Percentiles rank a stretch among this genome's conserved stretches.
Evolutionary conservation across 257 asterid genomes (phyloP).

Genomic region (Thymus quinquecostatus): DNA sequence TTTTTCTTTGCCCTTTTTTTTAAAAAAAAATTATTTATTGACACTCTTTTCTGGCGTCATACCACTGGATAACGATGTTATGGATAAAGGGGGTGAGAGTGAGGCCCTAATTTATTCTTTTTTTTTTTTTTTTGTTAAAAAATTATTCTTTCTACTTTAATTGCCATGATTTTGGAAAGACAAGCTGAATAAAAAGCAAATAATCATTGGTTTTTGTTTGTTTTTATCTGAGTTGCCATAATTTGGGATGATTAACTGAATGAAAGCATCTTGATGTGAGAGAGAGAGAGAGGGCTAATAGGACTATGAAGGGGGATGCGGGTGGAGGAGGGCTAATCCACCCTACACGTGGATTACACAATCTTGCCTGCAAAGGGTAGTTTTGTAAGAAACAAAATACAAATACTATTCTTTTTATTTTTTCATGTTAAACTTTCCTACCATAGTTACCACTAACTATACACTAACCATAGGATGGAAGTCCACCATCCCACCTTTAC

Average conservation of each 20-base stretch:
- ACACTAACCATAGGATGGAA: no score
- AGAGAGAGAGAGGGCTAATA: not conserved
- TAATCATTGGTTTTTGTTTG: slow-evolving; percentile 21
- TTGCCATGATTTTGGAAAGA: not conserved
- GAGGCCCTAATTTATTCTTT: slow-evolving; percentile 32
- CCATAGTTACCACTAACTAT: no score
- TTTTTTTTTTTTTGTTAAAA: not conserved
- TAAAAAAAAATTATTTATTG: not conserved
- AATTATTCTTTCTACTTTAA: not conserved
- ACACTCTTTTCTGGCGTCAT: slow-evolving; percentile 40
- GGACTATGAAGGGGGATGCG: not conserved
- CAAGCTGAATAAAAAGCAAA: not conserved
- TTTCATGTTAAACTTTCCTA: no score
- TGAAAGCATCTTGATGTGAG: not conserved
- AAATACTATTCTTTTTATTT: no score
- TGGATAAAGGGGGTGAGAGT: slow-evolving; percentile 44
- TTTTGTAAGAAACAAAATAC: no score
- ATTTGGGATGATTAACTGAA: slow-evolving; percentile 8
- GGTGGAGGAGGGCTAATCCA: no score
- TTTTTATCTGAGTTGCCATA: not conserved
- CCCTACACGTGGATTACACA: no score
- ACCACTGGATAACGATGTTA: slow-evolving; percentile 44
- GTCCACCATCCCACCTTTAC: no score
- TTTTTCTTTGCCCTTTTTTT: slow-evolving; percentile 27
- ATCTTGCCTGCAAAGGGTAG: no score